Percentiles rank a stretch among this genome's conserved stretches.
These are phyloP conservation scores for Neurospora africana DNA, from an alignment of 495 filamentous ascomycete genomes.

Conservation along the genomic window DNA sequence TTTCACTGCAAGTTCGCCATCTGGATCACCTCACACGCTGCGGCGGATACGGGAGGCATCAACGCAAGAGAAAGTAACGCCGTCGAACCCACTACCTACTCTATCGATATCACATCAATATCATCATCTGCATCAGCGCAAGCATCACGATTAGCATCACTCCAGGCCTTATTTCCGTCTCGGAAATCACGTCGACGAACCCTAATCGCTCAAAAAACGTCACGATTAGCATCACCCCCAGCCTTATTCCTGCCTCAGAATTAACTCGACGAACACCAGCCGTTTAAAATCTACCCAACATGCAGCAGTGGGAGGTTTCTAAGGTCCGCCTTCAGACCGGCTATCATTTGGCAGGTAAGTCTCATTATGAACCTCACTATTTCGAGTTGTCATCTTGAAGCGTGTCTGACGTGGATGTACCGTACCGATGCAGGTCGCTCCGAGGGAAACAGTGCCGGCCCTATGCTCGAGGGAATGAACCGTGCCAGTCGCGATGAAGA, in stretches of 20 bases:
- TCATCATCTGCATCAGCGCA: background rate
- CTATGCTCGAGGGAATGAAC: too few relatives aligned
- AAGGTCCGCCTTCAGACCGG: background rate
- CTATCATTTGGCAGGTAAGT: background rate
- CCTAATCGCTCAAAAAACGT: too few relatives aligned
- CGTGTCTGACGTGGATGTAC: background rate
- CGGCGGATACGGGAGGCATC: background rate
- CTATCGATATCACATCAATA: background rate
- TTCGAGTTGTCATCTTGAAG: background rate
- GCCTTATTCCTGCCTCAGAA: too few relatives aligned
- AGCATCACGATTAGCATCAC: background rate
- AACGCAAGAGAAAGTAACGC: background rate
- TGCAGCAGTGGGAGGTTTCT: background rate
- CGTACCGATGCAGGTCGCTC: background rate
- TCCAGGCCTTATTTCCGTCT: background rate
- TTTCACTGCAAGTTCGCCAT: background rate
- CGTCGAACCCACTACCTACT: background rate
- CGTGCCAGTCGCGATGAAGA: conserved; percentile 34
- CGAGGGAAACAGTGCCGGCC: too few relatives aligned
- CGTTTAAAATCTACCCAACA: background rate
- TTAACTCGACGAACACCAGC: background rate
- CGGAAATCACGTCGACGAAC: background rate
- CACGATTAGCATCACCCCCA: too few relatives aligned
- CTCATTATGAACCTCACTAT: background rate
- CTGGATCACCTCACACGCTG: background rate